Base-by-base conservation (phyloP, 1,284 basidiomycete genomes). In the Moesziomyces sp. region DNA sequence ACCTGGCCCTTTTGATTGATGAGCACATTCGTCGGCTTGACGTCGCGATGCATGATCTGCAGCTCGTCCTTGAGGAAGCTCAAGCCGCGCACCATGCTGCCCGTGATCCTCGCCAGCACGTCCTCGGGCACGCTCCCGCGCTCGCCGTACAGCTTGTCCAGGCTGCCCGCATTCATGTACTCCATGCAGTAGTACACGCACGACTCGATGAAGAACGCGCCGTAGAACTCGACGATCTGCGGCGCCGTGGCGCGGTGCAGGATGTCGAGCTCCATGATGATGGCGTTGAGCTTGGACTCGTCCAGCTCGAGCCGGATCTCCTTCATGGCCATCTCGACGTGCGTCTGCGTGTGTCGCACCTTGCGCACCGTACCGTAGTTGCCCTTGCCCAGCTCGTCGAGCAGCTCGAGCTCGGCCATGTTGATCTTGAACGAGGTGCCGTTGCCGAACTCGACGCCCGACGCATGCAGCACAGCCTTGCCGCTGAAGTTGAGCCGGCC, bases 101-200 rank as follows among this genome's bases (percentile, higher is more conserved):
- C 87, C 0, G 93, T 91, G 65, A 98, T 93, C 44, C 92, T 88
- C 8, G 91, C 90, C n/a, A 99, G 87, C 2, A 95, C 93, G 46
- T 89, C 87, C 85, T 97, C 94, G 1, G 93, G 93, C 16, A 94
- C 90, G 42, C 86, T 85, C 6, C 70, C 70, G 16, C 78, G 76
- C 35, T 78, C 70, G n/a, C 78, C 76, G 28, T 68, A 67, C 0
- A 98, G 88, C 71, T 93, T 94, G 84, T 98, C 96, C 50, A 99
- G 87, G 59, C 91, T 92, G 18, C 95, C 94, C 3, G 93, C 94
- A 82, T 99, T 94, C 96, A 99, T 98, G 86, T 91, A 94, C 87
- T 99, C 96, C 94, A 99, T 98, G 86, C 96, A 98, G 85, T 97
- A 98, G 86, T 98, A 98, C 40, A 99, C 96, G 85, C 93, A 99